Conservation (phyloP, 2,329 filamentous ascomycete species). For the Geosmithia flava region DNA sequence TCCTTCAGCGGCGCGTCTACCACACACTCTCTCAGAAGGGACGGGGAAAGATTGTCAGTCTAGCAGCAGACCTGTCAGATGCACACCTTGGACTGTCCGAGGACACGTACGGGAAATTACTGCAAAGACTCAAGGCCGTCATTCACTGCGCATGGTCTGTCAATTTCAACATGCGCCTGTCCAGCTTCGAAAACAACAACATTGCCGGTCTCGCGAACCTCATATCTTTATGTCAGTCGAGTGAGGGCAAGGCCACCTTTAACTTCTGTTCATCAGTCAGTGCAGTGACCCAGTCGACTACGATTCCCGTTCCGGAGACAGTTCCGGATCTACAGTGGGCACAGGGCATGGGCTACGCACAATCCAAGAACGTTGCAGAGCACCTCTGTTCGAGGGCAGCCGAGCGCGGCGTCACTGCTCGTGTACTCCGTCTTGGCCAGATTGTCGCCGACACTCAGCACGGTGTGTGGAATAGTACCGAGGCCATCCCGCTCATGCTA, state of each 20-base stretch:
- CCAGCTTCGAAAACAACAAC: conserved; percentile 34
- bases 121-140: conserved; percentile 21
- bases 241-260: conserved; percentile 14
- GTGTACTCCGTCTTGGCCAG: conserved; percentile 35
- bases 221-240: conserved; percentile 1
- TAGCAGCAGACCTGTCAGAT: conserved; percentile 17
- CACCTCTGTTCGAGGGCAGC: conserved; percentile 21
- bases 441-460: conserved; percentile 31
- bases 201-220: conserved; percentile 26
- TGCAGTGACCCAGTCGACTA: conserved; percentile 21
- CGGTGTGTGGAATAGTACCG: conserved; percentile 37
- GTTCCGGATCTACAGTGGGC: conserved; percentile 21
- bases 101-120: conserved; percentile 12
- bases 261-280: conserved; percentile 41
- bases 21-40: conserved; percentile 10
- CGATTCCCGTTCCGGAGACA: conserved; percentile 20
- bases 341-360: conserved; percentile 31
- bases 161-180: conserved; percentile 41
- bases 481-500: conserved; percentile 41
- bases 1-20: conserved; percentile 18
- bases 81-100: conserved; percentile 23
- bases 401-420: conserved; percentile 9
- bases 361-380: conserved; percentile 27
- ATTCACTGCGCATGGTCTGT: conserved; percentile 43
- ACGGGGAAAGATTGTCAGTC: conserved; percentile 9